These are phyloP conservation scores for Lactarius trivialis DNA, from an alignment of 768 basidiomycete genomes.

Conservation along the genomic window DNA sequence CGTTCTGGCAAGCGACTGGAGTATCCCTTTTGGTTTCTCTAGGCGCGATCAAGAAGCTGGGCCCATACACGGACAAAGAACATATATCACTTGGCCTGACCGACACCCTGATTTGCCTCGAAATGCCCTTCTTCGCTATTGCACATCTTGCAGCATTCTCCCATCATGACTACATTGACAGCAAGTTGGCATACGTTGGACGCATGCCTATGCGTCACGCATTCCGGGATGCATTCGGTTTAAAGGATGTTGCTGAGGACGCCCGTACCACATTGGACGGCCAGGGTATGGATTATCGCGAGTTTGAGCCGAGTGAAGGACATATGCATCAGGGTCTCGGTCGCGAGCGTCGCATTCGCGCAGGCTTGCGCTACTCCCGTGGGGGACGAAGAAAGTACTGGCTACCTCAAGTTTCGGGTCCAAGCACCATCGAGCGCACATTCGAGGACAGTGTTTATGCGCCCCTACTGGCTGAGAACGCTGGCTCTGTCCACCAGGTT, in stretches of 20 bases:
- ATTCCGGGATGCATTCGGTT: constrained; percentile 79
- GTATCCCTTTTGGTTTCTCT: constrained; percentile 87
- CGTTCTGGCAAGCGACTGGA: constrained; percentile 91
- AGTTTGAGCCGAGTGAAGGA: constrained; percentile 94
- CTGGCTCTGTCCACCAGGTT: constrained; percentile 56
- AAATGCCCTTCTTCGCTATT: constrained; percentile 96
- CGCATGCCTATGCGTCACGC: constrained; percentile 89
- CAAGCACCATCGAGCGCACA: constrained; percentile 35
- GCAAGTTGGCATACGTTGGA: constrained; percentile 58
- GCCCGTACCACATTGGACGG: constrained; percentile 75
- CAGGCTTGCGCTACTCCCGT: constrained; percentile 84
- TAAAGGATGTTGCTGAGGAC: constrained; percentile 84
- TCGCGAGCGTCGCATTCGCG: constrained; percentile 78
- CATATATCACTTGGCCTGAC: constrained; percentile 87
- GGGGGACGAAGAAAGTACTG: constrained; percentile 96
- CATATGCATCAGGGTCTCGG: constrained; percentile 86
- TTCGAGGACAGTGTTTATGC: constrained; percentile 57
- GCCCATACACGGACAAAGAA: constrained; percentile 81
- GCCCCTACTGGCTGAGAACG: constrained; percentile 63
- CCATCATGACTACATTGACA: constrained; percentile 77
- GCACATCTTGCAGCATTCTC: constrained; percentile 95
- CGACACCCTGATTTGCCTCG: constrained; percentile 88
- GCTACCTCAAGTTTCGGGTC: constrained; percentile 63
- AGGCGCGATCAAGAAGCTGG: constrained; percentile 66
- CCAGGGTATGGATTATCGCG: constrained; percentile 90